phyloP scores from a whole-genome alignment of 345 rosid species.

The Eucalyptus cloeziana region DNA sequence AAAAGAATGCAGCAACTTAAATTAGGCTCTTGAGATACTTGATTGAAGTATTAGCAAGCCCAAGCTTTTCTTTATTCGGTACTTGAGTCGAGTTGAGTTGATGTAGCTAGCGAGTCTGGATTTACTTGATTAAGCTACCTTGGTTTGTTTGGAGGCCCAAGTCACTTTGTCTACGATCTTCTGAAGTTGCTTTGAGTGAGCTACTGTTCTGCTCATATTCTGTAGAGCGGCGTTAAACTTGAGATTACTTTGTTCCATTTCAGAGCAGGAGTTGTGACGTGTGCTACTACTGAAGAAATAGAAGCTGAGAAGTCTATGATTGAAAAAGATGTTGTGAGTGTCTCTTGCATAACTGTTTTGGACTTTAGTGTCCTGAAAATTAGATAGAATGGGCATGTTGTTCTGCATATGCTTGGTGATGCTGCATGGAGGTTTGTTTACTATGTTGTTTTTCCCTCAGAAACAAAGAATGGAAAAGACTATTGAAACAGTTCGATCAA shows the following conservation, averaged over 20 bases:
- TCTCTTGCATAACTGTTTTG: background rate
- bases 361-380: background rate
- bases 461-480: constrained; percentile 91
- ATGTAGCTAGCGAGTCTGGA: background rate
- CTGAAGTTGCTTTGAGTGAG: background rate
- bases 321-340: constrained; percentile 73
- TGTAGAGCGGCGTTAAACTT: background rate
- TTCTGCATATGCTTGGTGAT: background rate
- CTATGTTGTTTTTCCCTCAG: constrained; percentile 12
- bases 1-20: background rate
- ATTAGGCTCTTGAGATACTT: background rate
- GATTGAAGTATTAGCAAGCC: background rate
- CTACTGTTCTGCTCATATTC: background rate
- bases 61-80: background rate
- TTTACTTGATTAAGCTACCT: background rate
- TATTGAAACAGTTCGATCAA: constrained; percentile 55
- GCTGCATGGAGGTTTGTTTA: background rate
- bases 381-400: background rate
- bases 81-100: background rate
- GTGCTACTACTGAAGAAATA: constrained; percentile 86
- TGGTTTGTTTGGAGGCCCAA: background rate
- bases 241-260: background rate
- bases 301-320: constrained; percentile 72
- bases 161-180: background rate
- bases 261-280: constrained; percentile 49